Conservation (phyloP, 2,329 filamentous ascomycete genomes). For the Esteya vermicola region DNA sequence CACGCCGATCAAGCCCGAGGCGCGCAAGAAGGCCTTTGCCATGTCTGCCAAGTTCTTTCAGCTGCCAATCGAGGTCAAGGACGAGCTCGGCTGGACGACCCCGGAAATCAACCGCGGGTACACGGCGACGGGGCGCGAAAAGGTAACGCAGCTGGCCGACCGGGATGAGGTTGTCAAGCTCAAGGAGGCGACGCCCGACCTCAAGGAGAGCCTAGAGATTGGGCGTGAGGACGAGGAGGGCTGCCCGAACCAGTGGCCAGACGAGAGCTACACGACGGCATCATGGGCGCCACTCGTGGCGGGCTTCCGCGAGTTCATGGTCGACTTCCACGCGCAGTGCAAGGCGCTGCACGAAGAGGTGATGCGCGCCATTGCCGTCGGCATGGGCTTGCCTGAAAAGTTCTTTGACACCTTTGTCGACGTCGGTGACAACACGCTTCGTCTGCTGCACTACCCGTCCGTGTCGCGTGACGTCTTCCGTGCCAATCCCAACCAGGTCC, state of each 20-base stretch:
- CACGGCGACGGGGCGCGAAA: slow-evolving; percentile 55
- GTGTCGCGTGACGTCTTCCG: slow-evolving; percentile 52
- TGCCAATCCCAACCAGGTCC: slow-evolving; percentile 52
- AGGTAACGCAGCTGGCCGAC: slow-evolving; percentile 46
- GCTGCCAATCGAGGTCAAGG: slow-evolving; percentile 47
- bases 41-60: slow-evolving; percentile 59
- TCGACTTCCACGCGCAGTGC: slow-evolving; percentile 56
- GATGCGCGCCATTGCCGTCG: slow-evolving; percentile 76
- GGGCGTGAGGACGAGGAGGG: slow-evolving; percentile 43
- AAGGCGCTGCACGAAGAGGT: slow-evolving; percentile 61
- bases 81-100: slow-evolving; percentile 54
- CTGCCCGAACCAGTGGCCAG: slow-evolving; percentile 66
- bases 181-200: slow-evolving; percentile 43
- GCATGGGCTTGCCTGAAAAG: slow-evolving; percentile 52
- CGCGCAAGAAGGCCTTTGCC: slow-evolving; percentile 47
- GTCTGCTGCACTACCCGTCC: slow-evolving; percentile 63
- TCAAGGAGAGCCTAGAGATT: slow-evolving; percentile 54
- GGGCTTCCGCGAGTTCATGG: slow-evolving; percentile 27
- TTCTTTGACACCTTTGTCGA: slow-evolving; percentile 71
- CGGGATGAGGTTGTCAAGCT: slow-evolving; percentile 40
- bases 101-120: slow-evolving; percentile 64
- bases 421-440: slow-evolving; percentile 54
- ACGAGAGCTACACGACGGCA: slow-evolving; percentile 29
- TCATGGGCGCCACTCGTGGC: not conserved
- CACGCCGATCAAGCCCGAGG: slow-evolving; percentile 50